Evolutionary conservation across 805 yeast genomes (phyloP).

Genomic region (Clavispora vitiphila): DNA sequence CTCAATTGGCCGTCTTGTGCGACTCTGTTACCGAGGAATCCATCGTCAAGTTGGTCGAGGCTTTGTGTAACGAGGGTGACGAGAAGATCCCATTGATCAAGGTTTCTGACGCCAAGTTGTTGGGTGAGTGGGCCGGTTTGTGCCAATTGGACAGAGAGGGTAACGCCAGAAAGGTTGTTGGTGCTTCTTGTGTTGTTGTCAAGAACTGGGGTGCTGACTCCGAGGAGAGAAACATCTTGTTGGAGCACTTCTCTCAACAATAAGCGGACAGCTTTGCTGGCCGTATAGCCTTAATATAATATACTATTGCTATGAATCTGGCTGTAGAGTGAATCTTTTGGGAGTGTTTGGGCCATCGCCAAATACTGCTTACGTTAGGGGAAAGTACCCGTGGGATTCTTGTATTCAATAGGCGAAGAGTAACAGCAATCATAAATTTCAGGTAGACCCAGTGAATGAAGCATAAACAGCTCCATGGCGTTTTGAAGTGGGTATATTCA

Average conservation of each 20-base stretch:
- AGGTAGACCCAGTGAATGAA: too few relatives aligned
- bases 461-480: too few relatives aligned
- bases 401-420: too few relatives aligned
- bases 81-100: conserved; percentile 96
- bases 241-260: conserved; percentile 93
- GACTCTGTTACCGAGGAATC: conserved; percentile 98
- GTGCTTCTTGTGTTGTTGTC: conserved; percentile 99
- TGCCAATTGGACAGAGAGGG: conserved; percentile 99
- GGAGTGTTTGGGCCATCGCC: too few relatives aligned
- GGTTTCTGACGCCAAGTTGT: conserved; percentile 98
- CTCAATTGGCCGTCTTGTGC: conserved; percentile 94
- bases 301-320: neutral
- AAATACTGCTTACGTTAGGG: too few relatives aligned
- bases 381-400: too few relatives aligned
- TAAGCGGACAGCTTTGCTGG: conserved; percentile 29
- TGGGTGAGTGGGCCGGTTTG: conserved; percentile 99
- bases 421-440: too few relatives aligned
- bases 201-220: conserved; percentile 99
- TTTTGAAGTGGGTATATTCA: too few relatives aligned
- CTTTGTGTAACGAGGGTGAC: conserved; percentile 97
- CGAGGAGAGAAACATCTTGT: conserved; percentile 91
- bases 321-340: neutral
- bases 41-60: conserved; percentile 96
- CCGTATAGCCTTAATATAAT: conserved; percentile 1
- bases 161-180: conserved; percentile 99